Base-by-base conservation (phyloP, 2,329 filamentous ascomycete species). In the Aureobasidium melanogenum region DNA sequence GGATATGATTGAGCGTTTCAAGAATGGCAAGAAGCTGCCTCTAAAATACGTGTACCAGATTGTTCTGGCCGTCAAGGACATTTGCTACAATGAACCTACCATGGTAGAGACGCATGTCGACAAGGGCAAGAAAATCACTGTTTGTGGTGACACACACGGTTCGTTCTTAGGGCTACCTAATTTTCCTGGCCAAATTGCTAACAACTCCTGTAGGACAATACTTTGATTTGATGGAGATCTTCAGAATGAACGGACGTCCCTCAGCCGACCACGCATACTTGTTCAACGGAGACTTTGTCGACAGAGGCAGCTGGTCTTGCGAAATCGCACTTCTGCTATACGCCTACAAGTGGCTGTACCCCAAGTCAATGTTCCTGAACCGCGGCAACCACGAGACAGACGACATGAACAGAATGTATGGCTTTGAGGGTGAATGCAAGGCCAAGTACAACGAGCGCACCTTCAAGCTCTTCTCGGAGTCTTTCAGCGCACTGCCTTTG, bases 271-370 rank as follows among this genome's bases (percentile, higher is more conserved):
- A 97, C 73, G 89, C 87, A 74, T 99, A 97, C 73, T 82, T 99
- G 14, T 99, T 99, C 82, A 99, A 99, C 74, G 94, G 94, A 66
- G 94, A 99, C 76, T 99, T 99, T 71, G 94, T 99, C 59, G 94
- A 99, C 73, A 85, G 94, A 72, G 94, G 94, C 30, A 97, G 91
- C 39, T 99, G 94, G 94, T 97, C 93, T 7, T 91, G 87, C n/a
- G 94, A 99, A 74, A 95, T 99, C 67, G 93, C 91, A 12, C 81
- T 99, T 50, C 80, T 97, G 12, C 81, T 99, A 22, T 99, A 97
- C 74, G 89, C 93, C 47, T 96, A 96, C 82, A 99, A 99, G 79
- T 96, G 91, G 93, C 76, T 97, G 69, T 86, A 89, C 60, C 94
- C 94, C 8, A 68, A 65, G 47, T 85, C 81, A 60, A 93, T 99